phyloP scores from a whole-genome alignment of 192 early-diverging fungal species.

The Coemansia sp. region DNA sequence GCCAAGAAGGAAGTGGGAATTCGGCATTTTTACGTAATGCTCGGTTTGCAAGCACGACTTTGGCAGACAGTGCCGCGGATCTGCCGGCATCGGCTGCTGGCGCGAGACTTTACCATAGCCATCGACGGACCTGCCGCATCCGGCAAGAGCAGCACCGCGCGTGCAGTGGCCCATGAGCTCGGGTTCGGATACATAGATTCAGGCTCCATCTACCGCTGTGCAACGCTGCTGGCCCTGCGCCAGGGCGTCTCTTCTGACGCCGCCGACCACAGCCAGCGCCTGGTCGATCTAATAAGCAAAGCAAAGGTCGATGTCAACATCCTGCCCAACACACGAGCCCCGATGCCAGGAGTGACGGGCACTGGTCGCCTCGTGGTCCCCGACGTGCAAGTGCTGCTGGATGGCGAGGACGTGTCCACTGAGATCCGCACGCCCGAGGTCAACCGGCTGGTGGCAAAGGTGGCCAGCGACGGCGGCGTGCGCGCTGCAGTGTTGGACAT shows the following conservation, averaged over 20 bases:
- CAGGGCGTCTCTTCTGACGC: constrained; percentile 7
- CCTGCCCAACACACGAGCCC: constrained; percentile 16
- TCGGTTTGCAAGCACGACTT: not conserved
- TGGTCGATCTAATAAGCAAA: constrained; percentile 25
- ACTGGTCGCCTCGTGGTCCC: constrained; percentile 25
- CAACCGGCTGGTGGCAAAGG: constrained; percentile 55
- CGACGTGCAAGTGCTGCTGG: constrained; percentile 40
- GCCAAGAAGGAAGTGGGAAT: too few relatives aligned
- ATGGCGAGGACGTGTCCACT: constrained; percentile 63
- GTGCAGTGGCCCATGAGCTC: constrained; percentile 61
- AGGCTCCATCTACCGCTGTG: constrained; percentile 65
- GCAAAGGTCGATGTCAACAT: constrained; percentile 21
- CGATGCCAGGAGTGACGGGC: constrained; percentile 7
- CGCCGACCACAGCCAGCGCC: constrained; percentile 22
- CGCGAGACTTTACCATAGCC: constrained; percentile 54
- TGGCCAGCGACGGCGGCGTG: constrained; percentile 60
- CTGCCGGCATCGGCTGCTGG: not conserved
- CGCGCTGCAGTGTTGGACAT: constrained; percentile 56
- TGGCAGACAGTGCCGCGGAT: not conserved
- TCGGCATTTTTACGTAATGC: not conserved
- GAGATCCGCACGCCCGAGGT: constrained; percentile 61
- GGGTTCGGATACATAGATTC: constrained; percentile 76
- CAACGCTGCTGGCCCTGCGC: constrained; percentile 31
- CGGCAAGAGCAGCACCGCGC: constrained; percentile 80
- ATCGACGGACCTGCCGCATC: constrained; percentile 82